Conservation (phyloP, 139 green algal species). For the Chlorella ohadii region DNA sequence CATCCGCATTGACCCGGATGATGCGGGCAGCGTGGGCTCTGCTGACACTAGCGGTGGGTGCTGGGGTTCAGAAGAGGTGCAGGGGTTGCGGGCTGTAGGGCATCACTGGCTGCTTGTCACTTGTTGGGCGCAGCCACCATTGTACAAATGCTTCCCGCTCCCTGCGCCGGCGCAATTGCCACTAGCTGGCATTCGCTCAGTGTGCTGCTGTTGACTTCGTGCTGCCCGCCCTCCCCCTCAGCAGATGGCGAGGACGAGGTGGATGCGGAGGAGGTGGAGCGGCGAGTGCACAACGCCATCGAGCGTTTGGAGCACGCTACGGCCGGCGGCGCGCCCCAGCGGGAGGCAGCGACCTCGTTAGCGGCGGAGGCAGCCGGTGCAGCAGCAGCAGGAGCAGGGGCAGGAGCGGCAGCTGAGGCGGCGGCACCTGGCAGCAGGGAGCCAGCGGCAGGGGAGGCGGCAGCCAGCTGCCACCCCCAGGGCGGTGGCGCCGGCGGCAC, state of each 20-base stretch:
- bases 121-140: too few species aligned
- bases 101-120: too few species aligned
- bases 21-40: constrained; percentile 58
- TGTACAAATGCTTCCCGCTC: too few species aligned
- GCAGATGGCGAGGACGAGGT: constrained; percentile 33
- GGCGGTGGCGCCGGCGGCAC: too few species aligned
- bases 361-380: neutral
- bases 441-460: neutral
- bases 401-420: neutral
- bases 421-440: neutral
- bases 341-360: too few species aligned
- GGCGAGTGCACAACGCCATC: constrained; percentile 32
- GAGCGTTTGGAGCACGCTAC: constrained; percentile 2
- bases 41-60: constrained; percentile 34
- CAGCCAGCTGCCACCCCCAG: too few species aligned
- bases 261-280: constrained; percentile 41
- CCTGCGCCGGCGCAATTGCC: too few species aligned
- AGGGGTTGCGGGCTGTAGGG: neutral
- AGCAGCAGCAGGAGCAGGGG: neutral
- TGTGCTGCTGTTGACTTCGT: too few species aligned
- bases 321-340: neutral
- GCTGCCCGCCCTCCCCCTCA: too few species aligned
- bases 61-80: neutral
- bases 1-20: constrained; percentile 53
- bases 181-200: too few species aligned